phyloP scores from a whole-genome alignment of 345 rosid species.

The Barbarea vulgaris region DNA sequence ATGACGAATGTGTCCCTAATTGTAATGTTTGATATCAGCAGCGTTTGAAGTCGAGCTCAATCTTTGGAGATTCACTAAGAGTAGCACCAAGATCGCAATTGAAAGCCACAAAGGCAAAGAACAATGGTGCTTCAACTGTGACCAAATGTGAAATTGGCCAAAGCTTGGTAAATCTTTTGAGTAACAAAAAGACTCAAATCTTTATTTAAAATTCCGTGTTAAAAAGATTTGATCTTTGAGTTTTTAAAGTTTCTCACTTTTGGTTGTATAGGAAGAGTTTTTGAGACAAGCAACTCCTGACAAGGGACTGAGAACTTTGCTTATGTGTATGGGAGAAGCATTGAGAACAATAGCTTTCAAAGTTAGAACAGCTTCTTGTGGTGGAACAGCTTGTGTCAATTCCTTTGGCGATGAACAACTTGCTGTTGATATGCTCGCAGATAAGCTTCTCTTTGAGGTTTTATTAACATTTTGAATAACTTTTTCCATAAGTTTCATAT shows the following conservation, averaged over 20 bases:
- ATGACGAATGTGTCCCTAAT: neutral
- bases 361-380: slow-evolving; percentile 97
- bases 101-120: slow-evolving; percentile 57
- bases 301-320: slow-evolving; percentile 70
- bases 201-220: neutral
- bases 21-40: slow-evolving; percentile 21
- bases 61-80: slow-evolving; percentile 76
- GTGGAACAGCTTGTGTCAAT: slow-evolving; percentile 93
- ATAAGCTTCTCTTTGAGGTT: slow-evolving; percentile 95
- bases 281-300: slow-evolving; percentile 79
- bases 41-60: slow-evolving; percentile 53
- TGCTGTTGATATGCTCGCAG: slow-evolving; percentile 93
- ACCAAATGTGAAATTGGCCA: slow-evolving; percentile 93
- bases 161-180: slow-evolving; percentile 58
- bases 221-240: slow-evolving; percentile 5
- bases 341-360: slow-evolving; percentile 85
- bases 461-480: neutral
- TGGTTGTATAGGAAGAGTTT: slow-evolving; percentile 75
- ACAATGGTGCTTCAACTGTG: slow-evolving; percentile 52
- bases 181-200: slow-evolving; percentile 15
- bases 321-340: slow-evolving; percentile 97
- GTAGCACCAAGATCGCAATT: slow-evolving; percentile 55
- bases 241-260: neutral
- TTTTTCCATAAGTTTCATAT: neutral
- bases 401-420: slow-evolving; percentile 97